phyloP scores from a whole-genome alignment of 225 moss, liverwort and hornwort genomes.

The Neckera pumila region DNA sequence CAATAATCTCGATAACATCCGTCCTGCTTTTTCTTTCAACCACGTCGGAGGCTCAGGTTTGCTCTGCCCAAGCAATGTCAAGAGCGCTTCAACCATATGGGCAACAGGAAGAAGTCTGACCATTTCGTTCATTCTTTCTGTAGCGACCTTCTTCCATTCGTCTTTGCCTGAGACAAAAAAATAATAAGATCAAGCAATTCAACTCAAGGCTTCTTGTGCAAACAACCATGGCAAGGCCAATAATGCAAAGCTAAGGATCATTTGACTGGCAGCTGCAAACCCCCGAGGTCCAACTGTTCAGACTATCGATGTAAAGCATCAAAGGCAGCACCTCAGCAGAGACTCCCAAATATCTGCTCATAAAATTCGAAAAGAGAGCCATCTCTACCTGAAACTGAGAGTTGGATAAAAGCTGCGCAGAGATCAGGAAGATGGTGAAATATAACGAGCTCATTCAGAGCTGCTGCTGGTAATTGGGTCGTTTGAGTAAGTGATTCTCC shows the following conservation, averaged over 20 bases:
- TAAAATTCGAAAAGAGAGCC: not conserved
- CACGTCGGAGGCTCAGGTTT: slow-evolving; percentile 53
- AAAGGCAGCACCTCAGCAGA: not conserved
- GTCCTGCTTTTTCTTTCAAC: slow-evolving; percentile 71
- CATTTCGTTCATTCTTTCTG: slow-evolving; percentile 41
- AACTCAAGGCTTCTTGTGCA: not conserved
- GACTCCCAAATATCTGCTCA: not conserved
- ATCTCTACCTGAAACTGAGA: slow-evolving; percentile 36
- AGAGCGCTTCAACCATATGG: slow-evolving; percentile 69
- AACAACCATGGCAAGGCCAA: not conserved
- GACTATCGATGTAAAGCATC: not conserved
- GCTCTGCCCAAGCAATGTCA: slow-evolving; percentile 51
- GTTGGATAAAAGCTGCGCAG: slow-evolving; percentile 67
- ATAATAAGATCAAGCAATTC: not conserved
- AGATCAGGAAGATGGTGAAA: slow-evolving; percentile 78
- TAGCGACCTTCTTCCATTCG: slow-evolving; percentile 42
- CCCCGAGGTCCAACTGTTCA: not conserved
- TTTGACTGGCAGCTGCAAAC: not conserved
- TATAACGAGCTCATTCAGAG: slow-evolving; percentile 51
- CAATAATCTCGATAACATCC: slow-evolving; percentile 60
- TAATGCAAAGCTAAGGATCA: not conserved
- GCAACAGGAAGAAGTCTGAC: slow-evolving; percentile 47
- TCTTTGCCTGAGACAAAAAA: slow-evolving; percentile 15
- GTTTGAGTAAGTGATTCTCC: slow-evolving; percentile 2
- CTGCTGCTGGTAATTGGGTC: slow-evolving; percentile 27